Base-by-base conservation (phyloP, 2,329 filamentous ascomycete species). In the Trematosphaeria pertusa region DNA sequence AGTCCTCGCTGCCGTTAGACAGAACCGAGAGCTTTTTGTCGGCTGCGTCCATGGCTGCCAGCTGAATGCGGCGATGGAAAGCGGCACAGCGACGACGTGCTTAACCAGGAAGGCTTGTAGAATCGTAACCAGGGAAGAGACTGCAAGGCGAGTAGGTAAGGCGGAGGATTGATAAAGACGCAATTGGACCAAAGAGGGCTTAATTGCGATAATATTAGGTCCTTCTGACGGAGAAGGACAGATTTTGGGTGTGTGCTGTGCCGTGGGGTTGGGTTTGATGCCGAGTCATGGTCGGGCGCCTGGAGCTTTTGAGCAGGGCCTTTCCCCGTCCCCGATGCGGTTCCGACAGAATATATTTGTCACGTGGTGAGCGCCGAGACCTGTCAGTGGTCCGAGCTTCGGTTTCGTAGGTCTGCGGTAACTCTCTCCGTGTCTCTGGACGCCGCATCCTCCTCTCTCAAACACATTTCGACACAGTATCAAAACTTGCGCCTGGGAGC, bases 1-100 rank as follows among this genome's bases (percentile, higher is more conserved):
- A 57, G 6, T 64, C 65, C 28, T 64, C 61, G 46, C 62, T 65
- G 21, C 53, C 42, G 24, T 54, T 52, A 39, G 64, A 65, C 17
- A 58, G 34, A n/a, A 60, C 37, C 4, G 63, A 64, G 22, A 64
- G 52, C 37, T 52, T 64, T 30, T 61, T 67, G 43, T 44, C 38
- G 21, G 18, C 18, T 35, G 17, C 20, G 17, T 35, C 37, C 51
- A 55, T 58, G 30, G 15, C n/a, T 42, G 38, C 4, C 20, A 6
- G 17, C 39, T 30, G 28, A 43, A 22, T 8, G 20, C 20, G 34
- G 15, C 19, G 35, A 22, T n/a, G 33, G 14, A n/a, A 7, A 35
- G n/a, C n/a, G n/a, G n/a, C n/a, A n/a, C n/a, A n/a, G n/a, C n/a
- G n/a, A n/a, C n/a, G n/a, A n/a, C n/a, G n/a, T n/a, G n/a, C n/a